phyloP scores from a whole-genome alignment of 2,329 filamentous ascomycete species.

The Trematosphaeria pertusa region DNA sequence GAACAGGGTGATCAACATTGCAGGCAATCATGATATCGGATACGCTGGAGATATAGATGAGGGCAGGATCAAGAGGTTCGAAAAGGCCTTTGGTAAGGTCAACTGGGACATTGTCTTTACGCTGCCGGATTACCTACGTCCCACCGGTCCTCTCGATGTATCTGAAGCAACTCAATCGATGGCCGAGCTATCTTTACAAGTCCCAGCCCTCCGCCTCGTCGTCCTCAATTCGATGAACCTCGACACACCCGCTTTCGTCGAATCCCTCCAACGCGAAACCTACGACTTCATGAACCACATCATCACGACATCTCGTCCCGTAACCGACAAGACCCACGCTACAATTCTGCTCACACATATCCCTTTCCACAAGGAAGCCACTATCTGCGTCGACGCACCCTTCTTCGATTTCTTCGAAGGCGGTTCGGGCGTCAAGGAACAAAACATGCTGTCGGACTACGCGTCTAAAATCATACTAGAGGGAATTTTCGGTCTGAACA shows the following conservation, averaged over 20 bases:
- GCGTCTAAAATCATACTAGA: constrained; percentile 76
- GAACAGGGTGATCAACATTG: constrained; percentile 84
- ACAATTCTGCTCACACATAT: constrained; percentile 92
- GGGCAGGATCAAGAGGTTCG: constrained; percentile 80
- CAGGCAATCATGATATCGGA: constrained; percentile 94
- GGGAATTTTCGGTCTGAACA: constrained; percentile 80
- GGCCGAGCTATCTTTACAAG: constrained; percentile 25
- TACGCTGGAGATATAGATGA: constrained; percentile 89
- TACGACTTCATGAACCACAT: constrained; percentile 78
- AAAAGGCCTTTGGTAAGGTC: constrained; percentile 80
- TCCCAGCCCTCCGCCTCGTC: constrained; percentile 78
- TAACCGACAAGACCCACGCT: constrained; percentile 69
- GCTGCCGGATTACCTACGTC: constrained; percentile 29
- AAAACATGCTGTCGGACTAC: constrained; percentile 83
- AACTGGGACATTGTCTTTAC: constrained; percentile 86
- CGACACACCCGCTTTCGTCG: constrained; percentile 77
- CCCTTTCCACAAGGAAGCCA: constrained; percentile 82
- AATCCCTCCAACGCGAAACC: constrained; percentile 74
- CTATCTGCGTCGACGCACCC: constrained; percentile 83
- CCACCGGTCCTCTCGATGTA: constrained; percentile 4
- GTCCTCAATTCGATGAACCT: constrained; percentile 94
- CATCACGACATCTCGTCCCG: constrained; percentile 67
- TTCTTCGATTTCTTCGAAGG: constrained; percentile 79
- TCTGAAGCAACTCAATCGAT: constrained; percentile 18
- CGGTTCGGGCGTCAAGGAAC: constrained; percentile 78